phyloP scores from a whole-genome alignment of 257 asterid genomes.

The Jacaranda mimosifolia region DNA sequence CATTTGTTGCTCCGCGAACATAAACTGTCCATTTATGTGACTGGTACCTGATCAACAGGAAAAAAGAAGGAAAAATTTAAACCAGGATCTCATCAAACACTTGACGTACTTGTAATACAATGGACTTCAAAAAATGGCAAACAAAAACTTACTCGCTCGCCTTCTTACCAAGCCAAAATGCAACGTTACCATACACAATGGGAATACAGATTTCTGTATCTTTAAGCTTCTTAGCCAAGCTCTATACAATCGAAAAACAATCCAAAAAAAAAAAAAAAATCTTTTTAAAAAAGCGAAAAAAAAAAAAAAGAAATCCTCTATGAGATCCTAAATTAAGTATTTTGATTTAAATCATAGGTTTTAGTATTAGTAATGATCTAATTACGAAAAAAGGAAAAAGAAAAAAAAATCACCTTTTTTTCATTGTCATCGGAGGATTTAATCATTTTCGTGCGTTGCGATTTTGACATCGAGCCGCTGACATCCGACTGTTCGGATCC shows the following conservation, averaged over 20 bases:
- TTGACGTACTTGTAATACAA: constrained; percentile 5
- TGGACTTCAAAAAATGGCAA: constrained; percentile 9
- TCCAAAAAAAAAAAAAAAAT: background rate
- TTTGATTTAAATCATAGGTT: background rate
- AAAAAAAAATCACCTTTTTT: constrained; percentile 49
- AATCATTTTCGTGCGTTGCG: constrained; percentile 59
- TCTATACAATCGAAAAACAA: constrained; percentile 46
- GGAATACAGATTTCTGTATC: constrained; percentile 85
- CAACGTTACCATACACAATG: constrained; percentile 87
- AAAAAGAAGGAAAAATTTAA: constrained; percentile 13
- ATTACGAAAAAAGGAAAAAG: background rate
- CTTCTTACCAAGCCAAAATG: constrained; percentile 99
- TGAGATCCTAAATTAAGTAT: background rate
- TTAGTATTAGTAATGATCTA: background rate
- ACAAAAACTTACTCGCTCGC: constrained; percentile 85
- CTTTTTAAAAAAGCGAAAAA: background rate
- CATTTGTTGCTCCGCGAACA: constrained; percentile 89
- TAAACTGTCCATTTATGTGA: constrained; percentile 95
- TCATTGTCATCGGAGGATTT: constrained; percentile 76
- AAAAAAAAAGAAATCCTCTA: background rate
- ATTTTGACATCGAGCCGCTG: constrained; percentile 56
- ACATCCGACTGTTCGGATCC: constrained; percentile 62
- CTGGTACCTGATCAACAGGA: constrained; percentile 57
- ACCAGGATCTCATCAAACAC: constrained; percentile 47
- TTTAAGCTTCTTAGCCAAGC: constrained; percentile 64